Evolutionary conservation across 2,329 filamentous ascomycete genomes (phyloP), one percentile per base, ranked within the genome.

Genomic region (Aspergillus sp.): DNA sequence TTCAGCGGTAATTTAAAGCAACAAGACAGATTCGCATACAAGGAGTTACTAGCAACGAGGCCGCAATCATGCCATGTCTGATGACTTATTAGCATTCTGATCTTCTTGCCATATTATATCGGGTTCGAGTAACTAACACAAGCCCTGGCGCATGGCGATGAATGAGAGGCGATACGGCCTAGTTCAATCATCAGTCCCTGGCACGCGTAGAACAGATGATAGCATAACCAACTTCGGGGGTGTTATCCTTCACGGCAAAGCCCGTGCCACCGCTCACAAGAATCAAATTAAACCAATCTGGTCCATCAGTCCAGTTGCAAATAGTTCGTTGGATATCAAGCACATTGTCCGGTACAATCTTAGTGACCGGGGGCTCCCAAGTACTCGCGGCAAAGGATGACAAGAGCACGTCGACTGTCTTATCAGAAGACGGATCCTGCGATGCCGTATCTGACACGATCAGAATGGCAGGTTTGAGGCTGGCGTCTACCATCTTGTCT

Each of bases 261-360:
- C 93, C 93, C 1, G 93, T 98, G 2, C 93, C 93, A 26, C 93
- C 93, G 5, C 88, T 95, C 0, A 89, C 91, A 41, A 96, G 67
- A 49, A 98, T 79, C 48, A 97, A 69, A 66, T 95, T 91, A 3
- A 74, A 66, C 42, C 76, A 75, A 4, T 77, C 66, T 7, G 75
- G 69, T n/a, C 61, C 58, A 65, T 95, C 89, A 0, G 86, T 75
- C 87, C 88, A 96, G 7, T 72, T 62, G 50, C 73, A 80, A 43
- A 98, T 77, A 43, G 81, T 76, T 10, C 75, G 75, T 61, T 94
- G 88, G 47, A 98, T 96, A 19, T 83, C 76, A 4, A 80, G 65
- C 4, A 83, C 74, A 62, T 82, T 79, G 65, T 98, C 93, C 9
- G 86, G 72, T 3, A 97, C 87, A 51, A 97, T 95, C 57, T 79